phyloP scores from a whole-genome alignment of 768 basidiomycete genomes.

The Leccinum rimulosum region DNA sequence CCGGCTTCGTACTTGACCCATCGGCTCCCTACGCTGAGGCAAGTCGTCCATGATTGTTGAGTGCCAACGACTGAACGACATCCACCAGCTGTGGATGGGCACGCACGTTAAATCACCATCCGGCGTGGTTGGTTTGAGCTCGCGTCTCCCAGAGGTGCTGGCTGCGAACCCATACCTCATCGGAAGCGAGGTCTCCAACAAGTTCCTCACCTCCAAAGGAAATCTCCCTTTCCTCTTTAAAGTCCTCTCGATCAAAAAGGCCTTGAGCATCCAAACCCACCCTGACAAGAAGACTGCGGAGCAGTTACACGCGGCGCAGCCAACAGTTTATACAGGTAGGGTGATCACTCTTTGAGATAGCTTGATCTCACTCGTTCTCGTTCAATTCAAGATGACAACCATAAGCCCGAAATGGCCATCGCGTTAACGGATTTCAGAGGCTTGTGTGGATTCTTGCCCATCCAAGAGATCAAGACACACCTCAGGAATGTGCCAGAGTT shows the following conservation, averaged over 20 bases:
- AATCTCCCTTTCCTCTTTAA: conserved; percentile 93
- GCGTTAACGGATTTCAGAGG: conserved; percentile 89
- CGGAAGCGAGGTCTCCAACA: conserved; percentile 51
- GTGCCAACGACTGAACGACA: background rate
- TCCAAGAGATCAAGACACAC: conserved; percentile 63
- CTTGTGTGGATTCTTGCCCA: conserved; percentile 90
- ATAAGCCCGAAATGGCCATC: conserved; percentile 99
- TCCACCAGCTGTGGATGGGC: conserved; percentile 93
- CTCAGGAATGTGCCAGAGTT: conserved; percentile 76
- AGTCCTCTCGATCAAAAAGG: conserved; percentile 85
- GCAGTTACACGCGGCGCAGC: conserved; percentile 60
- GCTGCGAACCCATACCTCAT: conserved; percentile 66
- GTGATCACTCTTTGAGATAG: background rate
- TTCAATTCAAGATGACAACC: conserved; percentile 71
- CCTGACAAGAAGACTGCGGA: conserved; percentile 84
- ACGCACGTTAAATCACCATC: conserved; percentile 83
- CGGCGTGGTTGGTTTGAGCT: conserved; percentile 44
- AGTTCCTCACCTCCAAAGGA: conserved; percentile 55
- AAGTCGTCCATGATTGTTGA: conserved; percentile 23
- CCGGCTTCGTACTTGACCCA: conserved; percentile 68
- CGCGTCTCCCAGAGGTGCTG: conserved; percentile 58
- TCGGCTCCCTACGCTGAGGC: conserved; percentile 91
- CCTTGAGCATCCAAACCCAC: conserved; percentile 89
- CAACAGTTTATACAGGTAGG: conserved; percentile 89
- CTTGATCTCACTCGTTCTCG: conserved; percentile 13